Evolutionary conservation across 768 basidiomycete genomes (phyloP), one percentile per base, ranked within the genome.

Genomic region (Auricularia sp.): DNA sequence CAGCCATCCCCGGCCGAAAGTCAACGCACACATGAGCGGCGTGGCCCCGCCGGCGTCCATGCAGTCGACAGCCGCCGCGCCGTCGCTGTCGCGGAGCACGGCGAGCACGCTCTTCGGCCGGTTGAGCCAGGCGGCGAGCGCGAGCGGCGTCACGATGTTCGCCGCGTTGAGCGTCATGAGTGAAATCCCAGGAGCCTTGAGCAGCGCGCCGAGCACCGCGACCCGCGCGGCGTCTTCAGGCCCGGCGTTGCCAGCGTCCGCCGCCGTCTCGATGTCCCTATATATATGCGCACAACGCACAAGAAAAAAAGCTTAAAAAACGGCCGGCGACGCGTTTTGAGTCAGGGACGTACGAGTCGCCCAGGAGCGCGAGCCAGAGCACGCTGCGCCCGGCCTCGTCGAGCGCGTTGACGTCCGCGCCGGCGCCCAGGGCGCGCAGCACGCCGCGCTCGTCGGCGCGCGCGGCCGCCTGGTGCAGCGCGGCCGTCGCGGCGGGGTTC

Each of bases 111-210:
- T 80, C 16, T 81, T 75, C 11, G 82, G 81, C 73, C 82, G 76
- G 69, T 90, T 85, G 21, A 91, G 79, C 88, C 89, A 92, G 1
- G 89, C 85, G 6, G 89, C 88, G 79, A 90, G 84, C 3, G 88
- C 86, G 16, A 92, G 81, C 11, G 89, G 89, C 1, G 88, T 87
- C 7, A 89, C 88, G 39, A 89, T 88, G 63, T 83, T 84, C 78
- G 89, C 86, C n/a, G 86, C 84, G 72, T 92, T 92, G 51, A 92
- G 76, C 18, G 87, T 85, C 71, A 82, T 81, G 14, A 92, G 77
- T 10, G 88, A 85, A 13, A 87, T 80, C 59, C 85, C 78, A 1
- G 82, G 80, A 65, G 85, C 85, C 8, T 72, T 74, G 16, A 85
- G 74, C 33, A 90, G 77, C 18, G 79, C 76, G 64, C 80, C 81